phyloP scores from a whole-genome alignment of 164 flowering plant species.

The Stephania yunnanensis region DNA sequence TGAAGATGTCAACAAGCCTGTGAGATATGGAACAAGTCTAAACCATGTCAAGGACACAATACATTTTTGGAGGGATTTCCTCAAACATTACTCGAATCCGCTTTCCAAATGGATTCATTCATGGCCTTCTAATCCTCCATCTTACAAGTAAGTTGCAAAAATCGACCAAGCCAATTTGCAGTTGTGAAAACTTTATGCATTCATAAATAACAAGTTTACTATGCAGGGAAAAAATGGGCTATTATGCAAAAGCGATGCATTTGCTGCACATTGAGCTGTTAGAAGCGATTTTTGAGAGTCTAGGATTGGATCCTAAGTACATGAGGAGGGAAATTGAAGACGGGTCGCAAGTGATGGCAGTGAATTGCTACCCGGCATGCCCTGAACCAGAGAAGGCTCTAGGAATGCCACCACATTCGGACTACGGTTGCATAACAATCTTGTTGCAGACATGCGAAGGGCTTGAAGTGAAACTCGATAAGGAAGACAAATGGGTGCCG shows the following conservation, averaged over 20 bases:
- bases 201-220: not conserved
- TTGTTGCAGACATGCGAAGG: constrained; percentile 43
- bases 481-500: constrained; percentile 25
- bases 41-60: constrained; percentile 26
- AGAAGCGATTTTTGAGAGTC: constrained; percentile 31
- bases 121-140: constrained; percentile 50
- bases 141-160: constrained; percentile 29
- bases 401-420: constrained; percentile 58
- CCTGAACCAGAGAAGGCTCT: constrained; percentile 32
- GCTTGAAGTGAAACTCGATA: constrained; percentile 29
- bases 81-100: constrained; percentile 42
- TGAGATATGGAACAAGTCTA: constrained; percentile 41
- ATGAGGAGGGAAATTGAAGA: constrained; percentile 22
- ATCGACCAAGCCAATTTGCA: not conserved
- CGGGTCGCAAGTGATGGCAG: constrained; percentile 45
- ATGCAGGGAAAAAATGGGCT: constrained; percentile 42
- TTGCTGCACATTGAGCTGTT: constrained; percentile 24
- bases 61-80: constrained; percentile 46
- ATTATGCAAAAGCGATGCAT: constrained; percentile 30
- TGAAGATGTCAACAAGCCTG: constrained; percentile 29
- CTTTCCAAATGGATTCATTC: constrained; percentile 33
- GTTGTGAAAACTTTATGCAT: too few species aligned
- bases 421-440: constrained; percentile 43
- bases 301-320: constrained; percentile 26
- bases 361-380: constrained; percentile 52